Evolutionary conservation across 164 flowering plant species (phyloP).

Genomic region (Sedum album): DNA sequence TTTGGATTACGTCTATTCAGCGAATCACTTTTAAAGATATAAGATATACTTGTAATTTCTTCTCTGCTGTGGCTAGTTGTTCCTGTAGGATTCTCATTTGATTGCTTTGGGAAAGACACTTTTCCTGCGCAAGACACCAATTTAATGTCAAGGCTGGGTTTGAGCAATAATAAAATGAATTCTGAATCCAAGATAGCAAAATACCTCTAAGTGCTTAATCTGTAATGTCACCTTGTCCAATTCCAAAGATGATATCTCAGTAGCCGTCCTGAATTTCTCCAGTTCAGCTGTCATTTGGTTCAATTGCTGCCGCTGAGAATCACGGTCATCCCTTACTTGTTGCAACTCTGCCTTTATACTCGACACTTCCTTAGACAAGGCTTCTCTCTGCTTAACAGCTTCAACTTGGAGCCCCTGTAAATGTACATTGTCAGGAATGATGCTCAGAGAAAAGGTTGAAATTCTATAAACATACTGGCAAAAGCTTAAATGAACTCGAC

Average conservation of each 20-base stretch:
- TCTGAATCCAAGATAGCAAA: not conserved
- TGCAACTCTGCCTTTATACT: conserved; percentile 40
- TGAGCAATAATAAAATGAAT: not conserved
- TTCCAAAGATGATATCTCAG: conserved; percentile 47
- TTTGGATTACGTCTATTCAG: not conserved
- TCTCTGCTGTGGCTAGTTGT: conserved; percentile 51
- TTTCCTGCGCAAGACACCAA: conserved; percentile 36
- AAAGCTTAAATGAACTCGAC: too few relatives aligned
- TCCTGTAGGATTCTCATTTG: conserved; percentile 44
- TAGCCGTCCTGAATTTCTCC: conserved; percentile 23
- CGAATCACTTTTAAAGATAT: not conserved
- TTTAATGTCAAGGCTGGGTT: not conserved
- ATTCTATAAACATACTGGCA: too few relatives aligned
- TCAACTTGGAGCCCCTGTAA: conserved; percentile 44
- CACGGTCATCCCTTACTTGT: conserved; percentile 50
- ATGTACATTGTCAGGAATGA: not conserved
- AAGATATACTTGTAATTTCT: conserved; percentile 47
- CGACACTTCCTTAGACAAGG: conserved; percentile 33
- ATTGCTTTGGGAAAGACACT: conserved; percentile 48
- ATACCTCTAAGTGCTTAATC: not conserved
- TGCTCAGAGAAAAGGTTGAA: not conserved
- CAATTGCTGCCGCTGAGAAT: conserved; percentile 25
- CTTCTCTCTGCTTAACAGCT: conserved; percentile 41
- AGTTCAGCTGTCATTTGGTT: conserved; percentile 32
- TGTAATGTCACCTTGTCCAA: not conserved